Base-by-base conservation (phyloP, 139 green algal species). In the Dunaliella primolecta region DNA sequence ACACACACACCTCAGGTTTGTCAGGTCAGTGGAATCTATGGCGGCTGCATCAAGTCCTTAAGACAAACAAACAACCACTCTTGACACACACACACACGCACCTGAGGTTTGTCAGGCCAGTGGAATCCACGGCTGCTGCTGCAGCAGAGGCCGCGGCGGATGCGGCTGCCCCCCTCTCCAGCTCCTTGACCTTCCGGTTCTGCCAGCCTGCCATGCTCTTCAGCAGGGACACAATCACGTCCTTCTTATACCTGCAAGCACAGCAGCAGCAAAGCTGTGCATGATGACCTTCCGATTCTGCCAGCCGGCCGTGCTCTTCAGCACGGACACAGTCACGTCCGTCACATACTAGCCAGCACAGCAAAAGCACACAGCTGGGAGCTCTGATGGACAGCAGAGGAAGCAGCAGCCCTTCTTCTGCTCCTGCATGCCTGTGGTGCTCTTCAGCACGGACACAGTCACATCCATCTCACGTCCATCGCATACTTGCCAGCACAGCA, bases 381-480 rank as follows among this genome's bases (percentile, higher is more conserved):
- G n/a, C n/a, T n/a, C n/a, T n/a, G n/a, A n/a, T n/a, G n/a, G n/a
- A n/a, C 34, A 55, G 30, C 77, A 34, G n/a, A 31, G 21, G 33
- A 20, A 23, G 77, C 77, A 64, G 31, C 77, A 29, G 24, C 77
- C 89, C 88, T 97, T 97, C 83, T 91, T 70, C 15, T 89, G 85
- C 82, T 97, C n/a, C n/a, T n/a, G 94, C 81, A 94, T 84, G 36
- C 94, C 94, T 7, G 89, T 84, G 2, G 89, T 88, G 20, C 78
- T 91, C 89, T 94, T 95, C 81, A 95, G 78, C 78, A 93, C 89
- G 21, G 86, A 93, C 32, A 90, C 89, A 24, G 96, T 80, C 15
- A 90, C 88, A 87, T 96, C 92, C 93, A 92, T 95, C 87, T 97
- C 96, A 86, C 96, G 91, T 87, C 90, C 93, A 92, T 95, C 87